These are phyloP conservation scores for Coemansia sp. DNA, from an alignment of 192 early-diverging fungal genomes.

Conservation along the genomic window DNA sequence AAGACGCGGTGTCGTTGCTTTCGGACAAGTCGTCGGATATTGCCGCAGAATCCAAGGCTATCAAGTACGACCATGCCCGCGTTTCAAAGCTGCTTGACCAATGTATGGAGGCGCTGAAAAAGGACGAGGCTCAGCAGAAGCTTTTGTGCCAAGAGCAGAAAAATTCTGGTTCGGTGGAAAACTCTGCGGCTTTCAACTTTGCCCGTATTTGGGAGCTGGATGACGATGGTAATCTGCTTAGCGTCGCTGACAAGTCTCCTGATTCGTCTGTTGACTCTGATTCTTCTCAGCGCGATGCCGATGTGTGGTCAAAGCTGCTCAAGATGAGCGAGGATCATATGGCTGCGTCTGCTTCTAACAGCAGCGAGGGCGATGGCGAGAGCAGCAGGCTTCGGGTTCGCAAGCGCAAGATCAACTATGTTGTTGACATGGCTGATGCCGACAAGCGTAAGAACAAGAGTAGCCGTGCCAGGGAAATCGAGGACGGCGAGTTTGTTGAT, in stretches of 20 bases:
- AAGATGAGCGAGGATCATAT: neutral
- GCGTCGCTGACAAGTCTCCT: neutral
- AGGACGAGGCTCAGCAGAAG: neutral
- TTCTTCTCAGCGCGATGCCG: neutral
- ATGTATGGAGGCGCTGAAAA: slow-evolving; percentile 20
- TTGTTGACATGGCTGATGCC: neutral
- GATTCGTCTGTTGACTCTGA: neutral
- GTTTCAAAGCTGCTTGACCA: slow-evolving; percentile 26
- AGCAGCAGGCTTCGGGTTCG: slow-evolving; percentile 27
- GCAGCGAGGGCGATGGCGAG: neutral
- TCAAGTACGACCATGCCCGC: slow-evolving; percentile 20
- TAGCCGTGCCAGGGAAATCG: neutral
- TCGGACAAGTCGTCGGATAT: slow-evolving; percentile 63
- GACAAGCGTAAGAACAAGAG: neutral
- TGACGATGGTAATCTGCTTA: neutral
- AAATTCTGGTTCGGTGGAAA: neutral
- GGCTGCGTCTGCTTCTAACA: neutral
- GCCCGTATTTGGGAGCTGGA: slow-evolving; percentile 36
- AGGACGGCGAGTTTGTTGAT: slow-evolving; percentile 12
- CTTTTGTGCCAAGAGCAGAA: neutral
- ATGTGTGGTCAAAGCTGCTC: slow-evolving; percentile 29
- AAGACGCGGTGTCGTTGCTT: slow-evolving; percentile 72
- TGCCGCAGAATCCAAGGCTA: slow-evolving; percentile 10
- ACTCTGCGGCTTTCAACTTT: slow-evolving; percentile 15
- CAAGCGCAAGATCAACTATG: slow-evolving; percentile 40